Conservation (phyloP, 106 monocot genomes). For the Xerophyta viscosa region DNA sequence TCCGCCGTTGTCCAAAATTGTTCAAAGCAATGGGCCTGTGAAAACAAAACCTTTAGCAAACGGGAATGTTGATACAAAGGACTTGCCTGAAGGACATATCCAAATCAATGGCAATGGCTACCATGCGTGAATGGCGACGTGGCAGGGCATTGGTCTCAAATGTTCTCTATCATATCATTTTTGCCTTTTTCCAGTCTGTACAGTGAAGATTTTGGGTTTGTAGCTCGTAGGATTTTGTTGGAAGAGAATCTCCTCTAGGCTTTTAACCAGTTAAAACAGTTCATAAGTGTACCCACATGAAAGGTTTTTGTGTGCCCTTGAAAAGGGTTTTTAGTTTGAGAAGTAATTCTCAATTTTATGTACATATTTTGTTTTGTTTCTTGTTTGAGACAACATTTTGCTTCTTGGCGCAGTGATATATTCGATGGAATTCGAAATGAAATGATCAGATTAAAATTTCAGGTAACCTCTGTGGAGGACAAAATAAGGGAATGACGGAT, state of each 20-base stretch:
- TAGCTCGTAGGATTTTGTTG: neutral
- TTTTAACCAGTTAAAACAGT: neutral
- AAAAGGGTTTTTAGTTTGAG: no score
- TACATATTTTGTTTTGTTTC: no score
- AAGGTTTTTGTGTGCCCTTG: no score
- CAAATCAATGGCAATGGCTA: constrained; percentile 36
- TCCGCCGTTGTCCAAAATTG: neutral
- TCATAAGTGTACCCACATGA: no score
- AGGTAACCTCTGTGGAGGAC: no score
- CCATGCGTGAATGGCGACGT: constrained; percentile 15
- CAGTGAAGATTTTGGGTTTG: constrained; percentile 7
- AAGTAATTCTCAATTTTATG: no score
- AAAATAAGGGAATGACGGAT: no score
- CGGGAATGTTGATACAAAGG: constrained; percentile 15
- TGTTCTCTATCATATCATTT: neutral
- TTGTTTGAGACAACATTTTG: no score
- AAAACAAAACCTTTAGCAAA: constrained; percentile 13
- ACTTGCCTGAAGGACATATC: constrained; percentile 10
- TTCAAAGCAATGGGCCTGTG: constrained; percentile 8
- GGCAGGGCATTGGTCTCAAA: no score
- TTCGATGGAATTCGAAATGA: no score
- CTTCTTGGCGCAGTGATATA: no score
- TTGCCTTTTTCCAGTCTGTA: constrained; percentile 5
- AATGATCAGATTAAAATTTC: no score
- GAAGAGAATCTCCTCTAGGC: neutral